Percentiles rank a stretch among this genome's conserved stretches.
Conservation (phyloP, 2,329 filamentous ascomycete genomes). For the Arachnomyces sp. region DNA sequence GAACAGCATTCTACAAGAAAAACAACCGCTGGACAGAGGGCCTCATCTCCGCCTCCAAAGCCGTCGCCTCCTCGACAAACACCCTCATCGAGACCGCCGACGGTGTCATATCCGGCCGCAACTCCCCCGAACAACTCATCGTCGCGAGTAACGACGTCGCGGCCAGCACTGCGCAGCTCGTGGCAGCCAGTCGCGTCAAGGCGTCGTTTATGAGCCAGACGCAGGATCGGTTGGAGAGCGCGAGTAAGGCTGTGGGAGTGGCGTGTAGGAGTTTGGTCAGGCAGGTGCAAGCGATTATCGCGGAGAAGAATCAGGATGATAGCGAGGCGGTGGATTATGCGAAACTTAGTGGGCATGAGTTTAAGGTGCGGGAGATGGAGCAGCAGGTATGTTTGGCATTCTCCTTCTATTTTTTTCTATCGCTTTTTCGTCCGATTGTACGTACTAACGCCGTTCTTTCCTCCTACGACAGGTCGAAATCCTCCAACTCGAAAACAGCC, state of each 20-base stretch:
- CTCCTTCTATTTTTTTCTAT: background rate
- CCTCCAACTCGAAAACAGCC: constrained; percentile 80
- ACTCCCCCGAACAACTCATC: constrained; percentile 93
- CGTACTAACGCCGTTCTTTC: background rate
- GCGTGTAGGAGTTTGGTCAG: constrained; percentile 82
- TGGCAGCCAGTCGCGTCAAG: constrained; percentile 92
- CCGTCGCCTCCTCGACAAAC: constrained; percentile 87
- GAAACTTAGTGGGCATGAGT: constrained; percentile 84
- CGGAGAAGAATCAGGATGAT: constrained; percentile 71
- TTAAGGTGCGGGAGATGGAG: constrained; percentile 98
- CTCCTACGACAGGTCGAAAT: constrained; percentile 69
- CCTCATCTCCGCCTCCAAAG: constrained; percentile 93
- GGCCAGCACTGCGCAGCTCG: constrained; percentile 89
- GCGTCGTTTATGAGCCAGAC: constrained; percentile 97
- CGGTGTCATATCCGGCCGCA: constrained; percentile 82
- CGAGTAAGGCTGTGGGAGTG: constrained; percentile 83
- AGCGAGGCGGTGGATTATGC: constrained; percentile 75
- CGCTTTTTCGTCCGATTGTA: constrained; percentile 1
- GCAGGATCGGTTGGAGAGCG: constrained; percentile 82
- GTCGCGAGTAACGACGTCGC: constrained; percentile 96
- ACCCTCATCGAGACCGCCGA: constrained; percentile 96
- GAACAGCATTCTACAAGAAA: constrained; percentile 98
- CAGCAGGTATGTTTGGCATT: constrained; percentile 66
- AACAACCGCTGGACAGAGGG: constrained; percentile 99
- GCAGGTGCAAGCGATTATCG: constrained; percentile 91